Percentiles rank a stretch among this genome's conserved stretches.
These are phyloP conservation scores for Sergeia podlipaevii DNA, from an alignment of 208 protist species.

Conservation along the genomic window DNA sequence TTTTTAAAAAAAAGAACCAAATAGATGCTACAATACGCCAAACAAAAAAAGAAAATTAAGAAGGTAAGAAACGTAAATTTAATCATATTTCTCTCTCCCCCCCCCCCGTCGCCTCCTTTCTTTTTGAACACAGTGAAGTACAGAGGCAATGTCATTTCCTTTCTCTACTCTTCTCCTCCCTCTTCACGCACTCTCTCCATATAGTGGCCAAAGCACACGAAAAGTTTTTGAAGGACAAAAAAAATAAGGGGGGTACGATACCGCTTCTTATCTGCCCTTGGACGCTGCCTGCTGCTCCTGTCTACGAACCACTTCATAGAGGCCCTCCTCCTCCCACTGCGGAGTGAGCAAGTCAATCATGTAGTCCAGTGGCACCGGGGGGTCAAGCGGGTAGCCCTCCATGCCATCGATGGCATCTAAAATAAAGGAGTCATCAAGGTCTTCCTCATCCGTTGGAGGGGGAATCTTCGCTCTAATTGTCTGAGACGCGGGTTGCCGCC, in stretches of 20 bases:
- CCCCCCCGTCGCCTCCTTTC: not conserved
- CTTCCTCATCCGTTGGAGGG: conserved; percentile 23
- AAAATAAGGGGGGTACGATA: not conserved
- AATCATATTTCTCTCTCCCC: not conserved
- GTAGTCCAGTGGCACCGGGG: conserved; percentile 56
- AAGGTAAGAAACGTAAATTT: not conserved
- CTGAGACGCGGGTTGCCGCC: conserved; percentile 16
- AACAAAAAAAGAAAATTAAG: conserved; percentile 8
- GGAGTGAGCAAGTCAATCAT: conserved; percentile 67
- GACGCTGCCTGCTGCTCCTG: conserved; percentile 3
- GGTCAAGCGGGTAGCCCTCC: conserved; percentile 25
- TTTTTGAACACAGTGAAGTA: not conserved
- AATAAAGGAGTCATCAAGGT: conserved; percentile 42
- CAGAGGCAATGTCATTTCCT: not conserved
- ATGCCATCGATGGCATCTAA: conserved; percentile 27
- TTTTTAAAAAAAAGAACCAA: not conserved
- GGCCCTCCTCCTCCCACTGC: conserved; percentile 60
- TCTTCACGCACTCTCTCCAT: too few species aligned
- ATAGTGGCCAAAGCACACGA: conserved; percentile 4
- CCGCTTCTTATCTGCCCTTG: not conserved
- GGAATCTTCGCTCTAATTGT: conserved; percentile 10
- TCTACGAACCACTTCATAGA: conserved; percentile 37
- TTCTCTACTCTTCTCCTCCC: not conserved
- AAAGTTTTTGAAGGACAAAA: conserved; percentile 1
- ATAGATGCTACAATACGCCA: not conserved